A percentile compares a stretch with the other conserved stretches of the same genome.
These are phyloP conservation scores for Fereydounia khargensis DNA, from an alignment of 1,284 basidiomycete species.

Conservation along the genomic window DNA sequence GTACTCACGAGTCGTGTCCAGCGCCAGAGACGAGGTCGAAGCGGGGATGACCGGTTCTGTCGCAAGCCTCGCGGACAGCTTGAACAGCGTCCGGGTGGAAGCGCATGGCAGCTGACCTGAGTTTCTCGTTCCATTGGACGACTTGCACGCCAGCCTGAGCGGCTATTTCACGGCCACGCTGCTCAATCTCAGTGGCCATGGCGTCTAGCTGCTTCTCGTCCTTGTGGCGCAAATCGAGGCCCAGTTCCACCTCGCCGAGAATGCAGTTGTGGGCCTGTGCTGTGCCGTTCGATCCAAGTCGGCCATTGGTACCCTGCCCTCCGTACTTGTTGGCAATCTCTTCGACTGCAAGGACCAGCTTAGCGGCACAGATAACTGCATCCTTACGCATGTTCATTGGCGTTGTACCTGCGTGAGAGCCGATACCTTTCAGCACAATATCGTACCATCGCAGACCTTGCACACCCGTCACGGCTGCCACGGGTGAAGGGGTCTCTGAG, in stretches of 20 bases:
- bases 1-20: conserved; percentile 35
- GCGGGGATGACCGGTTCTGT: conserved; percentile 11
- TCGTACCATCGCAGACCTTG: conserved; percentile 37
- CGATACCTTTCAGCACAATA: conserved; percentile 16
- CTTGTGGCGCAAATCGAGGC: too few relatives aligned
- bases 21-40: conserved; percentile 28
- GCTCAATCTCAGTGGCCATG: conserved; percentile 6
- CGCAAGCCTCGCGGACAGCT: conserved; percentile 16
- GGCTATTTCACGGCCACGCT: conserved; percentile 8
- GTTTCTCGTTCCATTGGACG: conserved; percentile 23
- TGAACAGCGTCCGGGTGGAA: conserved; percentile 24
- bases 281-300: too few relatives aligned
- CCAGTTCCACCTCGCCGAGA: too few relatives aligned
- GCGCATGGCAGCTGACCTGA: conserved; percentile 21
- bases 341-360: conserved; percentile 24
- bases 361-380: conserved; percentile 25
- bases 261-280: too few relatives aligned
- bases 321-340: conserved; percentile 21
- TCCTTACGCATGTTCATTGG: conserved; percentile 25
- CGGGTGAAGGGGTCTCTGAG: conserved; percentile 19
- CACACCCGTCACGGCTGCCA: conserved; percentile 26
- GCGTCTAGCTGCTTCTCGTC: not conserved
- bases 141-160: conserved; percentile 16
- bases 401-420: conserved; percentile 27
- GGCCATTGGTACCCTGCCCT: conserved; percentile 19